Base-by-base conservation (phyloP, 1,139 yeast genomes). In the Yamadazyma trypodendri region DNA sequence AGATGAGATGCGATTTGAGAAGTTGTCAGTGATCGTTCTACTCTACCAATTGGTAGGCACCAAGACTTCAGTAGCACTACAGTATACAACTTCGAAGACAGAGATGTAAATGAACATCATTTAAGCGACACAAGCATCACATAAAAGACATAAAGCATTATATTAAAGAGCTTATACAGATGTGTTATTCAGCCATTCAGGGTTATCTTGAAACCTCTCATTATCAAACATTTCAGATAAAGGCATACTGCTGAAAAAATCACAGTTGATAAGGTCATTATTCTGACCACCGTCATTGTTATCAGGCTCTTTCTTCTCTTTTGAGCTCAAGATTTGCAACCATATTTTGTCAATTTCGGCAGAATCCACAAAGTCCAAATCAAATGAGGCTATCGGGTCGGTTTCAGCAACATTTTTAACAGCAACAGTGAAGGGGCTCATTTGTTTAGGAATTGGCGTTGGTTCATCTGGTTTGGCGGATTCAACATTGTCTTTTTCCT, bases 301-400 rank as follows among this genome's bases (percentile, higher is more conserved):
- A 16, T 27, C 29, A 5, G 18, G 29, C 6, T 34, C 40, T 3
- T 14, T 17, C 7, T 58, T 68, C 28, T 60, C 55, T 37, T 65
- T 65, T 54, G 60, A 52, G n/a, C 56, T 52, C 15, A 66, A 52
- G 52, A 68, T 56, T 38, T 65, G 69, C 27, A 61, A 44, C 75
- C 75, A 69, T 18, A 68, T 45, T 39, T 61, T 59, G 46, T 69
- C 75, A 24, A 67, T 60, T 34, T 67, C 71, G 4, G 56, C 57
- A 39, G 61, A 60, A 28, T 57, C 56, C 23, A 63, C 54, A 31
- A 54, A 55, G 30, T 63, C 58, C 30, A 60, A 32, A 35, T 56
- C 54, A 18, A 36, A 36, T n/a, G 11, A 16, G 13, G 29, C 12
- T 10, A 9, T 14, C 20, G 7, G 29, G 9, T 30, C 31, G 4